phyloP scores from a whole-genome alignment of 345 rosid genomes.

The Sisymbrium irio region DNA sequence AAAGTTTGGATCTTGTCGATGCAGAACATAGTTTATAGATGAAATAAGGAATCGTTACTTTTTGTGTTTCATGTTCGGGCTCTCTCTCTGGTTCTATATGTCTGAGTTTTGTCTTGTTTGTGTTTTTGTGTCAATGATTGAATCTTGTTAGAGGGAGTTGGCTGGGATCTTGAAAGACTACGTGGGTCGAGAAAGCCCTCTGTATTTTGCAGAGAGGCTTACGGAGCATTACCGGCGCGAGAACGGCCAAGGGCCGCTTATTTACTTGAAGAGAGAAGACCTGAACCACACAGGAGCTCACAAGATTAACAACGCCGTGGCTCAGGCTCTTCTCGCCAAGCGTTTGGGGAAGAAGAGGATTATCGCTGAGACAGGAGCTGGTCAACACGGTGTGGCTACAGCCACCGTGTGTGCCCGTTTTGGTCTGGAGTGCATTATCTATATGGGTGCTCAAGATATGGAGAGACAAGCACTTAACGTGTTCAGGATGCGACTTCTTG shows the following conservation, averaged over 20 bases:
- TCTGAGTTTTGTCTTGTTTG: neutral
- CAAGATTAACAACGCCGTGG: constrained; percentile 89
- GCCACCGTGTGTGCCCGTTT: constrained; percentile 94
- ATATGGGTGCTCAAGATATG: constrained; percentile 98
- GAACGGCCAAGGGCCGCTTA: constrained; percentile 78
- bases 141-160: constrained; percentile 57
- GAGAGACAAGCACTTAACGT: constrained; percentile 91
- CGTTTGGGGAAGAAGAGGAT: constrained; percentile 78
- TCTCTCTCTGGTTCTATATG: neutral
- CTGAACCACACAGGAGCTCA: constrained; percentile 93
- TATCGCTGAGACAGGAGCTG: constrained; percentile 95
- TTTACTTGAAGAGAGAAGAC: constrained; percentile 96
- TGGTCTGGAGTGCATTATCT: constrained; percentile 71
- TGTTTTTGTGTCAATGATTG: constrained; percentile 7
- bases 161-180: constrained; percentile 82
- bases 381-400: constrained; percentile 97
- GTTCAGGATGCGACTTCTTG: constrained; percentile 88
- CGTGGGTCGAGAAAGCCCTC: constrained; percentile 89
- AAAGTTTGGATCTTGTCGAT: neutral
- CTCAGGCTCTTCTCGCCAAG: constrained; percentile 87
- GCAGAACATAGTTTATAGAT: neutral
- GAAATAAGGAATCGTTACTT: neutral
- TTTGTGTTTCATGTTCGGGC: neutral
- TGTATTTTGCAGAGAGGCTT: constrained; percentile 87
- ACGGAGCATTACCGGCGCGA: constrained; percentile 71